Percentiles rank a stretch among this genome's conserved stretches.
Conservation (phyloP, 305 asterid genomes). For the Solanum aculeatissimum region DNA sequence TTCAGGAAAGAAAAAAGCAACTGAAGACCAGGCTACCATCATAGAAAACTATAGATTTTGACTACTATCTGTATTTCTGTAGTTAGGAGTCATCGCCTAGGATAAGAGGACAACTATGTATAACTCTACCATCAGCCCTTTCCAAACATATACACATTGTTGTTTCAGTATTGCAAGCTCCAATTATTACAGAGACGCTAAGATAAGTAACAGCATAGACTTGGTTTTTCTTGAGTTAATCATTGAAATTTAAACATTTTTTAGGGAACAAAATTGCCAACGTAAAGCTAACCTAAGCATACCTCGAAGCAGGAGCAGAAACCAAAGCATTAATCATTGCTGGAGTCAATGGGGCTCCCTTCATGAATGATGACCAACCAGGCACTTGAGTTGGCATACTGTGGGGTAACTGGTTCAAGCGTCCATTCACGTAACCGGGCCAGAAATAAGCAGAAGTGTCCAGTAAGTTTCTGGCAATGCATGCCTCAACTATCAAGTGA, state of each 20-base stretch:
- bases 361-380: constrained; percentile 90
- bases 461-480: constrained; percentile 79
- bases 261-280: not conserved
- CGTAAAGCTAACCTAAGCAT: constrained; percentile 10
- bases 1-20: constrained; percentile 17
- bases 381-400: constrained; percentile 59
- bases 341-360: constrained; percentile 65
- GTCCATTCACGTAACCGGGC: constrained; percentile 74
- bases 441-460: constrained; percentile 89
- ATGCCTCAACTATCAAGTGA: constrained; percentile 85
- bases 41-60: not conserved
- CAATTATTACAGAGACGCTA: not conserved
- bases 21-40: constrained; percentile 13
- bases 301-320: constrained; percentile 89
- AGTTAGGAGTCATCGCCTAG: not conserved
- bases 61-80: not conserved
- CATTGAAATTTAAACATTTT: not conserved
- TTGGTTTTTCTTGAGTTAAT: not conserved
- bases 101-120: not conserved
- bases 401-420: constrained; percentile 58
- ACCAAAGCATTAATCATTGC: constrained; percentile 62
- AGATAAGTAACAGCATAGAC: not conserved
- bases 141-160: not conserved
- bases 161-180: not conserved
- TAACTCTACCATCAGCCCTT: not conserved